Percentiles rank a stretch among this genome's conserved stretches.
Evolutionary conservation across 768 basidiomycete genomes (phyloP).

Genomic region (Strobilomyces confusus): DNA sequence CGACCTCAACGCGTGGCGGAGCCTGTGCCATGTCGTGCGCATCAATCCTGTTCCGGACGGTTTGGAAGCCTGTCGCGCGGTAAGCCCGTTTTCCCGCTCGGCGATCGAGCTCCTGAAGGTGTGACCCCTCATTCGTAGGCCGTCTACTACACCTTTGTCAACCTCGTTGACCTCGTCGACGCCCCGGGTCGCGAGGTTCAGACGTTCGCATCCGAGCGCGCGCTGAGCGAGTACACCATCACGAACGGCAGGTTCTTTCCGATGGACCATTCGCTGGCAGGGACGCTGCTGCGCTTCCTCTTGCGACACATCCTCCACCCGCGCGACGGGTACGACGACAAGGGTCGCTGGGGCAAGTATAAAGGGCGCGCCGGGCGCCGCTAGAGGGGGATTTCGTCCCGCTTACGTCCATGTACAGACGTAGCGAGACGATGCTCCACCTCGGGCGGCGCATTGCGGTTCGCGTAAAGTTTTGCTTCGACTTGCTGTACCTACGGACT

Average conservation of each 20-base stretch:
- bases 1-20: neutral
- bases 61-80: neutral
- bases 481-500: too few relatives aligned
- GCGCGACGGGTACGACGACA: neutral
- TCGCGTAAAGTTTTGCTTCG: too few relatives aligned
- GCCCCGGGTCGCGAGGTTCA: neutral
- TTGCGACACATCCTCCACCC: slow-evolving; percentile 7
- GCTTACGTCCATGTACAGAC: neutral
- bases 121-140: neutral
- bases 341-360: neutral
- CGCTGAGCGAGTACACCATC: neutral
- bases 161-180: slow-evolving; percentile 4
- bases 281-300: slow-evolving; percentile 2
- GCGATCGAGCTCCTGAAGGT: neutral
- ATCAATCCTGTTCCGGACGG: neutral
- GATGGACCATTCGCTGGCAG: slow-evolving; percentile 2
- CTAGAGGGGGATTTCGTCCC: slow-evolving; percentile 7
- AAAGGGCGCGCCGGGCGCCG: neutral
- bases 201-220: neutral
- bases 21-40: neutral
- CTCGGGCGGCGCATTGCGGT: neutral
- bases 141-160: neutral
- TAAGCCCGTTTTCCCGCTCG: too few relatives aligned
- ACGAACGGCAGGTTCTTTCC: slow-evolving; percentile 12
- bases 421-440: neutral